Base-by-base conservation (phyloP, 495 filamentous ascomycete species). In the Chaetomium cochliodes region DNA sequence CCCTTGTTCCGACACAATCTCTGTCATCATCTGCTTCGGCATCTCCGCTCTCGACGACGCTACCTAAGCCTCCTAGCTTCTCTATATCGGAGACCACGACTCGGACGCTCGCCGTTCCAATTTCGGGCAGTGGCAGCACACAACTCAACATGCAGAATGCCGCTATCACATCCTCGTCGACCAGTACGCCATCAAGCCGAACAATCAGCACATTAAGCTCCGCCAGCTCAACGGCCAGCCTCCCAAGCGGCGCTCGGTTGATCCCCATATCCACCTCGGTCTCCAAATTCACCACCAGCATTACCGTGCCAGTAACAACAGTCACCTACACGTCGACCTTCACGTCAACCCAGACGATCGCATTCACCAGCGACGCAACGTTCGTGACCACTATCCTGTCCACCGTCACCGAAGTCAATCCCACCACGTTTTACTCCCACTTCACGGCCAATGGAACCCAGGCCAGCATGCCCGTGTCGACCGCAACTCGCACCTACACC, bases 261-360 rank as follows among this genome's bases (percentile, higher is more conserved):
- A 12, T 65, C 5, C 53, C 67, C 3, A 58, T 69, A 25, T 62
- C 60, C 0, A 22, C 23, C 2, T 67, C 51, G 0, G 52, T 66
- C 13, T 69, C 65, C 25, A 60, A 12, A 18, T 69, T 66, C 15
- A 70, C 67, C 25, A 59, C 25, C 18, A 60, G 60, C 7, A 53
- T 61, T 46, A 70, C 69, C 30, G 30, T 63, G 11, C 51, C 60
- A 0, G 22, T 57, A 2, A 57, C 69, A 18, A 63, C 67, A 0
- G 33, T 67, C 15, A 58, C 30, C 9, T 28, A 37, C 39, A 72
- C 69, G 0, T 41, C 62, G 9, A 58, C 25, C 4, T 54, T 67
- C 8, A 65, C 63, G 9, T 39, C 44, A 11, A 61, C 46, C 8
- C 56, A 20, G 13, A 69, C 64, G 16, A 22, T 51, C 20, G 2